Conservation (phyloP, 345 rosid species). For the Dipteronia sinensis region DNA sequence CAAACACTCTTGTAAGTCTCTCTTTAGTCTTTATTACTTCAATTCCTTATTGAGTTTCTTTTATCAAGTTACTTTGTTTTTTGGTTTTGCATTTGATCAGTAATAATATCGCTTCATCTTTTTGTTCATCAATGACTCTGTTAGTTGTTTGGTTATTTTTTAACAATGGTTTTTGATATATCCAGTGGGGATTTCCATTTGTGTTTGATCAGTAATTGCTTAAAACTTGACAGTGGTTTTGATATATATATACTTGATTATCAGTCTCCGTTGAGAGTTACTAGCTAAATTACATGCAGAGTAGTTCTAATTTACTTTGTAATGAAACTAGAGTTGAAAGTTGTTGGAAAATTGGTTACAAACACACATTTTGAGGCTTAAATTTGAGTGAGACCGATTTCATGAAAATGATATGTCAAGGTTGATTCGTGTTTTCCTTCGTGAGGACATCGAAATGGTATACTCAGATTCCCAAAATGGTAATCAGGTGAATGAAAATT, state of each 20-base stretch:
- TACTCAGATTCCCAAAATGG: too few relatives aligned
- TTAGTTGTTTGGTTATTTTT: background rate
- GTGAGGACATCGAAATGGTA: too few relatives aligned
- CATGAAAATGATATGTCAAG: too few relatives aligned
- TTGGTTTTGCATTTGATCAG: background rate
- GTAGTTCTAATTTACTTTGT: background rate
- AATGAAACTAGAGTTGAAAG: background rate
- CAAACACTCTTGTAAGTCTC: background rate
- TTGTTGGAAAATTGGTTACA: too few relatives aligned
- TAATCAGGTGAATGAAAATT: too few relatives aligned
- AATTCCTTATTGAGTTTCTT: background rate
- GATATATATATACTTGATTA: background rate
- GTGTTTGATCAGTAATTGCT: background rate
- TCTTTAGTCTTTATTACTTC: background rate
- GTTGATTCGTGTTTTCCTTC: too few relatives aligned
- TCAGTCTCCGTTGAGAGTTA: constrained; percentile 10
- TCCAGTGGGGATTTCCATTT: background rate
- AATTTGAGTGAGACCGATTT: too few relatives aligned
- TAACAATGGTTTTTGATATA: background rate
- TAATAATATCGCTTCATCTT: background rate
- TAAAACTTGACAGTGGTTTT: background rate
- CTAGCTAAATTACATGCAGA: too few relatives aligned
- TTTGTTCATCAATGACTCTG: background rate
- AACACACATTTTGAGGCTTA: too few relatives aligned
- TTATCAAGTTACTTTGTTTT: background rate